Evolutionary conservation across 2,329 filamentous ascomycete species (phyloP).

Genomic region (Colletotrichum melonis): DNA sequence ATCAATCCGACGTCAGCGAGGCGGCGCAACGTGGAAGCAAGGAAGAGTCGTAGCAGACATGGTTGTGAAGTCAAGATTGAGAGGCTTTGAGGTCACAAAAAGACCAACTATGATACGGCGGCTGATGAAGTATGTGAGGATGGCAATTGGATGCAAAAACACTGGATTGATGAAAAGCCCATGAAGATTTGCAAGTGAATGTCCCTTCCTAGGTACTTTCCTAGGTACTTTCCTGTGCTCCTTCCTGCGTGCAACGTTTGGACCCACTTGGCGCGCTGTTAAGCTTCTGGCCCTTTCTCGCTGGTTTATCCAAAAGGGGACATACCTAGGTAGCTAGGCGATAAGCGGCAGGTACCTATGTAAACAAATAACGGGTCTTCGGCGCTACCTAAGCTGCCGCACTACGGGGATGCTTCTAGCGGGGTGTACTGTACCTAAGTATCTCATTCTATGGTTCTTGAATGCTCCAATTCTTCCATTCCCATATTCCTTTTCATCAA

Average conservation of each 20-base stretch:
- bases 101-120: background rate
- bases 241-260: background rate
- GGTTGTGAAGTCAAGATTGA: background rate
- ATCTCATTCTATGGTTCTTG: too few species aligned
- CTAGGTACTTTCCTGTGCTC: background rate
- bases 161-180: background rate
- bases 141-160: background rate
- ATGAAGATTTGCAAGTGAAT: background rate
- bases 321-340: background rate
- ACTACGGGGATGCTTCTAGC: background rate
- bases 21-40: constrained; percentile 4
- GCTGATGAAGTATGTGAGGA: background rate
- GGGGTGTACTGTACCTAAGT: too few species aligned
- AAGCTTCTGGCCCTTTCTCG: background rate
- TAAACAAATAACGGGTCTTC: background rate
- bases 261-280: background rate
- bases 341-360: background rate
- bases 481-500: too few species aligned
- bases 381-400: background rate
- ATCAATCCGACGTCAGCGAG: background rate
- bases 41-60: background rate
- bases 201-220: background rate
- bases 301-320: background rate
- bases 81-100: background rate
- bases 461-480: too few species aligned